Evolutionary conservation across 768 basidiomycete species (phyloP), one percentile per base, ranked within the genome.

Genomic region (Leccinum boreale): DNA sequence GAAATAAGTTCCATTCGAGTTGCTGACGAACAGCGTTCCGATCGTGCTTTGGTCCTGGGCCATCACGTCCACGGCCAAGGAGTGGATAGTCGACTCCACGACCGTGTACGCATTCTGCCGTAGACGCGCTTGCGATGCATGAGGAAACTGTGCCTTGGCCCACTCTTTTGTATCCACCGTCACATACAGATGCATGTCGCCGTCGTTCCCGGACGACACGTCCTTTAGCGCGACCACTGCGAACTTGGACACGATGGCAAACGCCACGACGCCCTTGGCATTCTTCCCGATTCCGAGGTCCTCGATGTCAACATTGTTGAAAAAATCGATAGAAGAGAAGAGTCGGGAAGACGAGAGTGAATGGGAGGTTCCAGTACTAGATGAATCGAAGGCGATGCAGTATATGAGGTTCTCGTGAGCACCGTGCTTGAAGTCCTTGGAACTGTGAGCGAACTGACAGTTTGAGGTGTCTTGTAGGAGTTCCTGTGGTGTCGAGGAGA

Each of bases 1-100:
- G 70, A 98, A 99, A 73, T 85, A 95, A 14, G 94, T 97, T 4
- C 97, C 97, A 65, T 98, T 95, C 36, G 90, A 92, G 73, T 98
- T 97, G 74, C 89, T 91, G 55, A 96, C 89, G 77, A 98, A 99
- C 14, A 99, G 76, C 2, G 96, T 98, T 2, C 97, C 97, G 45
- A 95, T 83, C 10, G 77, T 71, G 55, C 75, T 75, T 50, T 76
- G 72, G 61, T 87, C 83, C 56, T 86, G 84, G 9, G 91, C 79
- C 52, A 96, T 84, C 48, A 98, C 95, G 68, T 99, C 97, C 39
- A 99, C 91, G 4, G 89, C 92, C 24, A 99, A 81, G 7, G 95
- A 98, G 69, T 98, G 94, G 0, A 87, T 86, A 9, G 93, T 95
- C 4, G 88, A 90, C 73, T 98, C 94, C 58, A 99, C 89, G 65